Conservation (phyloP, 306 rosid genomes). For the Lathyrus sativus region DNA sequence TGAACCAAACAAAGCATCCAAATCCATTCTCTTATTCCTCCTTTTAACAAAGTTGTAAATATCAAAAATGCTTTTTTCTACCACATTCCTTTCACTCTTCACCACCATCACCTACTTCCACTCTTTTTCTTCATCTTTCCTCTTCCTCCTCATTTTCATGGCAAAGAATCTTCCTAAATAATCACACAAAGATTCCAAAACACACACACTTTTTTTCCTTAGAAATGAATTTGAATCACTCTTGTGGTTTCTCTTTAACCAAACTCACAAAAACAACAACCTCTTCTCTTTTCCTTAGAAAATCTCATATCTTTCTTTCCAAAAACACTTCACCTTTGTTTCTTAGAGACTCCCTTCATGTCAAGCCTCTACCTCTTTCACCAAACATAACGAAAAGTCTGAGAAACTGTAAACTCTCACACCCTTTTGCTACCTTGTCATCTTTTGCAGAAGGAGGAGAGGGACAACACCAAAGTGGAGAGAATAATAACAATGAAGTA, state of each 20-base stretch:
- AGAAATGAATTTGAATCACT: slow-evolving; percentile 72
- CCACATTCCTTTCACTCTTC: slow-evolving; percentile 35
- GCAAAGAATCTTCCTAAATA: slow-evolving; percentile 56
- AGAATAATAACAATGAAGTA: slow-evolving; percentile 20
- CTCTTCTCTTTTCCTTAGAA: slow-evolving; percentile 40
- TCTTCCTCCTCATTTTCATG: slow-evolving; percentile 53
- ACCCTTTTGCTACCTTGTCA: slow-evolving; percentile 68
- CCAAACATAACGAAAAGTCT: slow-evolving; percentile 34
- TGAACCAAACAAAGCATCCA: slow-evolving; percentile 47
- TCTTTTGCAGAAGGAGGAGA: slow-evolving; percentile 73
- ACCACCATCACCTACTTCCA: slow-evolving; percentile 33
- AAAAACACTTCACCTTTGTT: slow-evolving; percentile 32
- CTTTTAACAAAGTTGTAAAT: slow-evolving; percentile 5
- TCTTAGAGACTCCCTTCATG: slow-evolving; percentile 23
- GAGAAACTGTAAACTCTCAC: slow-evolving; percentile 40
- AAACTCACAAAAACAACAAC: slow-evolving; percentile 34
- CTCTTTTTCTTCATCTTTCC: slow-evolving; percentile 2
- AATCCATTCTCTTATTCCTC: slow-evolving; percentile 38
- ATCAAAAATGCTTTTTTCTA: slow-evolving; percentile 42
- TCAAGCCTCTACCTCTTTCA: slow-evolving; percentile 31
- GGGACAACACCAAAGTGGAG: slow-evolving; percentile 2
- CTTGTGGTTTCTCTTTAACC: slow-evolving; percentile 60
- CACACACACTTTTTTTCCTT: neutral
- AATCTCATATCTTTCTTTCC: slow-evolving; percentile 34
- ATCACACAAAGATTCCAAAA: slow-evolving; percentile 38